Base-by-base conservation (phyloP, 2,329 filamentous ascomycete species). In the Cladosporium sp. region DNA sequence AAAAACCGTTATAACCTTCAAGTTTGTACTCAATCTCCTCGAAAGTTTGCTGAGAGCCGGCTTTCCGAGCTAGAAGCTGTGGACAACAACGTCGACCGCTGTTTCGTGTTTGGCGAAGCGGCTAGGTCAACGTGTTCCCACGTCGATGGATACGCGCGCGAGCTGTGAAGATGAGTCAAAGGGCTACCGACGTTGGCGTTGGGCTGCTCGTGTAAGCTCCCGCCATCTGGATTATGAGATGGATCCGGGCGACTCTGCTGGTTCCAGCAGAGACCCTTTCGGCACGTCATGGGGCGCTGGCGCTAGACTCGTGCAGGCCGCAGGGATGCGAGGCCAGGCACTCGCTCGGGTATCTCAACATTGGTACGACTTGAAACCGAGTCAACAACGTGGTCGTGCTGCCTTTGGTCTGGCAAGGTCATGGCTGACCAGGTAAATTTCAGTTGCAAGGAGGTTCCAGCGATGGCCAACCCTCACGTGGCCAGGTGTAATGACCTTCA, bases 281-380 rank as follows among this genome's bases (percentile, higher is more conserved):
- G 54, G 54, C 54, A 56, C 54, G 54, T 56, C 54, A 56, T 56
- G 42, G 54, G 54, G 54, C 54, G 43, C 43, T 47, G 25, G 28
- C 43, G 54, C 54, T 56, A 56, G 54, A 38, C 42, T 56, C 54
- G 54, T 49, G 54, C 54, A 55, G 54, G 54, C 34, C 54, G 54
- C 54, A 56, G 52, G 52, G 52, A 56, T 56, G 40, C n/a, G 40
- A 34, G 52, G 52, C 52, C 52, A 56, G 54, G 28, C 42, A 30
- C 28, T 56, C 42, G 54, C 34, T 19, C 42, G n/a, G 34, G 42
- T 55, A 55, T 47, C 52, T 55, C 39, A 55, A 37, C 22, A 50
- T 37, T 37, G 28, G 47, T 36, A 50, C 49, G 22, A 22, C 17
- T 22, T 51, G 36, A 20, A 19, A 15, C 20, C 19, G 19, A 37